Conservation (phyloP, 306 rosid species). For the Corylus americana region DNA sequence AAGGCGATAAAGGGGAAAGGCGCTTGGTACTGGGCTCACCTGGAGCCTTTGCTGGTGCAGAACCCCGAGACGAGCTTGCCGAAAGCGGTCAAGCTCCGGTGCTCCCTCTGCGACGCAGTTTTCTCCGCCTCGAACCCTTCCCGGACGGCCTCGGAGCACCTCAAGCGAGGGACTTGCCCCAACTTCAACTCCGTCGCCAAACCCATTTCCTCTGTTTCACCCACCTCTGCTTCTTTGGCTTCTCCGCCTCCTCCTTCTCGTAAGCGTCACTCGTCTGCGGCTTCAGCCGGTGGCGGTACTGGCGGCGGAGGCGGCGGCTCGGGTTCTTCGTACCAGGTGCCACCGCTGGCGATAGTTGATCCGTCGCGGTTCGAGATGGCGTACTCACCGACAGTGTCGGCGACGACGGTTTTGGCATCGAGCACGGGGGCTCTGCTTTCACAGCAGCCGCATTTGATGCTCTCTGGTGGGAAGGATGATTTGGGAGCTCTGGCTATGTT, state of each 20-base stretch:
- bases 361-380: conserved; percentile 53
- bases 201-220: conserved; percentile 81
- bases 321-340: conserved; percentile 42
- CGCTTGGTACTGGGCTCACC: conserved; percentile 96
- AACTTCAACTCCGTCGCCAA: conserved; percentile 62
- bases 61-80: conserved; percentile 75
- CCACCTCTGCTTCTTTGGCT: conserved; percentile 35
- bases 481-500: conserved; percentile 89
- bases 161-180: conserved; percentile 97
- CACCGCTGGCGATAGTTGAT: conserved; percentile 53
- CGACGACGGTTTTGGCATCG: conserved; percentile 22
- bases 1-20: conserved; percentile 95
- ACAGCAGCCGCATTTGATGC: conserved; percentile 73
- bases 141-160: conserved; percentile 90
- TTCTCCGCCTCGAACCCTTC: conserved; percentile 97
- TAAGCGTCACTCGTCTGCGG: conserved; percentile 56
- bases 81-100: conserved; percentile 89
- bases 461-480: conserved; percentile 92
- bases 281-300: conserved; percentile 11
- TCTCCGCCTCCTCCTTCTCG: conserved; percentile 40
- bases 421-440: conserved; percentile 30
- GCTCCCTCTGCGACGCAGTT: conserved; percentile 81
- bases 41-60: conserved; percentile 73
- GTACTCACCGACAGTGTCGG: conserved; percentile 40
- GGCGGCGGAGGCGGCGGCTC: conserved; percentile 17